phyloP scores from a whole-genome alignment of 495 filamentous ascomycete species.

The Copromyces sp. region DNA sequence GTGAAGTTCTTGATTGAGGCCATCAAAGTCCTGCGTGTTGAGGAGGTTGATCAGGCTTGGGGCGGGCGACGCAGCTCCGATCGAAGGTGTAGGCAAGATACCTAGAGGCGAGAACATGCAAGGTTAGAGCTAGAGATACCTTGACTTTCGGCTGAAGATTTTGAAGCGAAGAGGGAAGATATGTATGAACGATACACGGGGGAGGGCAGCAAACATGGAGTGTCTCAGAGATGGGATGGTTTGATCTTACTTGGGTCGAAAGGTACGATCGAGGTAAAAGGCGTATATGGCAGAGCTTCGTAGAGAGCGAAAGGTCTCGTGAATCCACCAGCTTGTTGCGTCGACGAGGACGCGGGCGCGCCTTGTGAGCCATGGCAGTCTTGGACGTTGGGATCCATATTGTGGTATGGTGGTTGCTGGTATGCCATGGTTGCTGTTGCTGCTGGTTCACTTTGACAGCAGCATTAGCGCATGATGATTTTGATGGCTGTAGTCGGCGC shows the following conservation, averaged over 20 bases:
- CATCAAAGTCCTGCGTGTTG: constrained; percentile 34
- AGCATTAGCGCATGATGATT: neutral
- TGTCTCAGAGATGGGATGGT: neutral
- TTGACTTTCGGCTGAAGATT: neutral
- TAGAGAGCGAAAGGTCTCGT: constrained; percentile 47
- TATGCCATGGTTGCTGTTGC: constrained; percentile 27
- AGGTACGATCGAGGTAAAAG: constrained; percentile 79
- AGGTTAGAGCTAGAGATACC: constrained; percentile 4
- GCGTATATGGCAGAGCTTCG: constrained; percentile 84
- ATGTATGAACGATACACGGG: neutral
- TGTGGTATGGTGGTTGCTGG: constrained; percentile 14
- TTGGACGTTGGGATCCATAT: neutral
- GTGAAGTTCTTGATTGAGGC: constrained; percentile 43
- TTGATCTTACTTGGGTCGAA: constrained; percentile 63
- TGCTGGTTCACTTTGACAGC: constrained; percentile 9
- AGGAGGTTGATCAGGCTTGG: constrained; percentile 32
- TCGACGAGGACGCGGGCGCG: neutral
- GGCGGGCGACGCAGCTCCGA: constrained; percentile 41
- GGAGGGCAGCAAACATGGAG: neutral
- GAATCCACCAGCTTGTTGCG: neutral
- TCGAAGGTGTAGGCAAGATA: constrained; percentile 59
- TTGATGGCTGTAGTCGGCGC: neutral
- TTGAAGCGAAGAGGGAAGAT: neutral
- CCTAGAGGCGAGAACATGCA: constrained; percentile 30
- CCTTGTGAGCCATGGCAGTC: neutral